Evolutionary conservation across 2,329 filamentous ascomycete genomes (phyloP).

Genomic region (Phyllosticta paracitricarpa): DNA sequence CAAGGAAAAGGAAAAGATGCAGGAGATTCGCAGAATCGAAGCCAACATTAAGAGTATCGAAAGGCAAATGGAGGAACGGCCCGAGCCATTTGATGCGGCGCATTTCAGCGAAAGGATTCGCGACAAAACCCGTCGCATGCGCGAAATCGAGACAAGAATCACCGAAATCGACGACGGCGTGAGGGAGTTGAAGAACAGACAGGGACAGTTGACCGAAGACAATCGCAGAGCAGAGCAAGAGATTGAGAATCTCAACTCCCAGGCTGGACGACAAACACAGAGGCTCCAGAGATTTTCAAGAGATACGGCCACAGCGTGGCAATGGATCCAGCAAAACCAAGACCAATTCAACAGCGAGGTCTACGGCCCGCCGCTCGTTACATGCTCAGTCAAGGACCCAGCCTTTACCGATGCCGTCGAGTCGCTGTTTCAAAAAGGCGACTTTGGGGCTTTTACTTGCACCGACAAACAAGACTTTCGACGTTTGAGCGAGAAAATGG

Average conservation of each 20-base stretch:
- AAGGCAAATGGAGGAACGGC: constrained; percentile 50
- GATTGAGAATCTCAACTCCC: constrained; percentile 56
- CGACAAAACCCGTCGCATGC: constrained; percentile 40
- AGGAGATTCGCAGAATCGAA: constrained; percentile 43
- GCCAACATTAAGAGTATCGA: constrained; percentile 38
- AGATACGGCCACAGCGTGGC: constrained; percentile 63
- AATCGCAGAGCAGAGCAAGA: constrained; percentile 25
- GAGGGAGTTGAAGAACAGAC: constrained; percentile 15
- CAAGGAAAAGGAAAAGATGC: constrained; percentile 21
- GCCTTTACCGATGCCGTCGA: constrained; percentile 55
- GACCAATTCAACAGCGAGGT: constrained; percentile 63
- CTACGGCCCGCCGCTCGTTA: constrained; percentile 70
- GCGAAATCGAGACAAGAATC: constrained; percentile 39
- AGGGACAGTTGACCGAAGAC: constrained; percentile 19
- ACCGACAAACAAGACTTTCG: constrained; percentile 68
- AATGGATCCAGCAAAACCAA: constrained; percentile 69
- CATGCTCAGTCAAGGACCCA: constrained; percentile 67
- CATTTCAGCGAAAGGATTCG: constrained; percentile 64
- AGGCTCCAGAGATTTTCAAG: constrained; percentile 51
- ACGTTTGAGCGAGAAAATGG: constrained; percentile 41
- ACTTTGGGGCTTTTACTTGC: constrained; percentile 57
- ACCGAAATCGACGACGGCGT: constrained; percentile 5
- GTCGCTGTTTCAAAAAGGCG: constrained; percentile 40
- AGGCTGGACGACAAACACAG: constrained; percentile 61
- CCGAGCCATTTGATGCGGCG: constrained; percentile 53